Evolutionary conservation across 2,329 filamentous ascomycete species (phyloP), one percentile per base, ranked within the genome.

Genomic region (Truncatella angustata): DNA sequence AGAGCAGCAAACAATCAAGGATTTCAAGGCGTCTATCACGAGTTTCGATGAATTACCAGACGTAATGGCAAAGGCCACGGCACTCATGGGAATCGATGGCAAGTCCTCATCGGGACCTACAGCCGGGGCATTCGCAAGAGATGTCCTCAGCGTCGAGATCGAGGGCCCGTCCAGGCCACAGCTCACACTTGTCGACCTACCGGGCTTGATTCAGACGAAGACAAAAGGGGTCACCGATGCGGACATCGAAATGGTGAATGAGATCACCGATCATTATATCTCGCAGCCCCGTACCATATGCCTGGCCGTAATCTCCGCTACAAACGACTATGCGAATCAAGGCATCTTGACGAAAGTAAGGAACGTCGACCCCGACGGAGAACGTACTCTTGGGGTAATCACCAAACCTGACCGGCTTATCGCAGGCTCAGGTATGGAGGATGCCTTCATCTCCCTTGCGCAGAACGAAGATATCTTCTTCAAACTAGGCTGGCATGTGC

Each of bases 401-500:
- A 40, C 37, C 36, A 40, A 40, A 4, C 36, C 36, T 1, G 36
- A 40, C 11, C 14, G n/a, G 2, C 11, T 26, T 9, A 12, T 26
- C 11, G 5, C 2, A 2, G 39, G 39, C 20, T 43, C 39, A 3
- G 68, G 66, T 0, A 63, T 56, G 9, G 70, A 76, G 52, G 53
- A 53, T 0, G 55, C 51, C 0, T 75, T 69, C 46, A 55, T 73
- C 3, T 49, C 65, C 1, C 65, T 74, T 12, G 63, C 72, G 1
- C 59, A 60, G 23, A 77, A 78, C 36, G 62, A 76, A 39, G 68
- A 73, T 49, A 60, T 70, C 0, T 55, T 59, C 14, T 67, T 77
- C 34, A 64, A 68, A 26, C 66, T 80, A 0, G 77, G 77, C 3
- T 80, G 77, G 76, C 77, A 79, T 59, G 70, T 72, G 0, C 56